Percentiles rank a stretch among this genome's conserved stretches.
Evolutionary conservation across 2,329 filamentous ascomycete species (phyloP).

Genomic region (Pestalotiopsis sp.): DNA sequence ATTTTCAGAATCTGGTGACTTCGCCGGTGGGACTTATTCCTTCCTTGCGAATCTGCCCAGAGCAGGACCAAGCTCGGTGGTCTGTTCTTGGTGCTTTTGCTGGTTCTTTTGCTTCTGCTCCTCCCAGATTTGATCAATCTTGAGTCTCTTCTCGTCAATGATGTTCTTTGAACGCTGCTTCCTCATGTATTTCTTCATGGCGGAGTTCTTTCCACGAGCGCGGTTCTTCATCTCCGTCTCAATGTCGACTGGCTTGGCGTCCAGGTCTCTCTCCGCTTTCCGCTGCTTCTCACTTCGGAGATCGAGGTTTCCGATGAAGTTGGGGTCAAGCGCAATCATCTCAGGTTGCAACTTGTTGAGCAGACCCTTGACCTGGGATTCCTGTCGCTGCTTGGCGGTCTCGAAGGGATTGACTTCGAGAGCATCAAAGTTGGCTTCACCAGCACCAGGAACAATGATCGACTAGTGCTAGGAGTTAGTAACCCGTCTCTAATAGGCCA

Average conservation of each 20-base stretch:
- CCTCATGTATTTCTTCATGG: constrained; percentile 82
- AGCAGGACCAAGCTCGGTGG: constrained; percentile 81
- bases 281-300: constrained; percentile 77
- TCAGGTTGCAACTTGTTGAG: constrained; percentile 95
- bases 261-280: constrained; percentile 77
- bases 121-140: constrained; percentile 80
- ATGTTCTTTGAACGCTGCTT: constrained; percentile 94
- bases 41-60: constrained; percentile 83
- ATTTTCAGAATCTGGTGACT: neutral
- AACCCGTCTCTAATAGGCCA: neutral
- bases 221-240: constrained; percentile 72
- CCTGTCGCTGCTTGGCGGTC: constrained; percentile 87
- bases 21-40: constrained; percentile 40
- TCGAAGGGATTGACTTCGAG: constrained; percentile 96
- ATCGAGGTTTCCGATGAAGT: constrained; percentile 88
- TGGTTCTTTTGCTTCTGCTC: constrained; percentile 70
- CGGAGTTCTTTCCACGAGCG: constrained; percentile 86
- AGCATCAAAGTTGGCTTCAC: constrained; percentile 94
- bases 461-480: constrained; percentile 75
- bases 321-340: constrained; percentile 94
- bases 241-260: constrained; percentile 63
- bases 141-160: constrained; percentile 91
- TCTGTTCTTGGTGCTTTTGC: constrained; percentile 63
- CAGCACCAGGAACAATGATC: constrained; percentile 90
- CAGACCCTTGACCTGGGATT: constrained; percentile 84